Percentiles rank a stretch among this genome's conserved stretches.
phyloP scores from a whole-genome alignment of 2,329 filamentous ascomycete species.

The Blastomyces gilchristii region DNA sequence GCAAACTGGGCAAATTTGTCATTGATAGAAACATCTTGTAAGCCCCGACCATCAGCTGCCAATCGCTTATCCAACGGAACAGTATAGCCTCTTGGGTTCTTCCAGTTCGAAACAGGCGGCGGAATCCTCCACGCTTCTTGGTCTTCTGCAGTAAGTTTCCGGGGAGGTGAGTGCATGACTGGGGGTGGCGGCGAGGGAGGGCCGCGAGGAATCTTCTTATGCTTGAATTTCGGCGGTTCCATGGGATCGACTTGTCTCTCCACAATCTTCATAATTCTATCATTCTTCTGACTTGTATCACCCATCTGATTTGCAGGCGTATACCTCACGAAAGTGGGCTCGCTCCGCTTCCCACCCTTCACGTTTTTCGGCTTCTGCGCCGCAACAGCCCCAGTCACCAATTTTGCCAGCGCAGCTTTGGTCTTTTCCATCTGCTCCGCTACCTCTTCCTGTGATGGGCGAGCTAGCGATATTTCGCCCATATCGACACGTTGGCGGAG shows the following conservation, averaged over 20 bases:
- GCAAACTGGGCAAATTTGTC: conserved; percentile 97
- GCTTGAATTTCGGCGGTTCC: conserved; percentile 97
- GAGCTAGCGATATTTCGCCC: conserved; percentile 76
- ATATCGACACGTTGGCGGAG: conserved; percentile 85
- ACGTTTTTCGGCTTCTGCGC: conserved; percentile 96
- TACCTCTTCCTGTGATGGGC: conserved; percentile 77
- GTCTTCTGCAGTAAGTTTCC: conserved; percentile 92
- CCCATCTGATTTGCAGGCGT: conserved; percentile 97
- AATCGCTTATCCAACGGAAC: conserved; percentile 91
- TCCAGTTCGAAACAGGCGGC: conserved; percentile 94
- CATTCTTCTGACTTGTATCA: conserved; percentile 70
- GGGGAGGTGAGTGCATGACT: conserved; percentile 85
- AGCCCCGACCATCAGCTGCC: conserved; percentile 79
- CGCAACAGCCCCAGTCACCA: conserved; percentile 76
- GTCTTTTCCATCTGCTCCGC: conserved; percentile 77
- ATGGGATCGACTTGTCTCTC: conserved; percentile 87
- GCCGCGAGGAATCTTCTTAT: conserved; percentile 93
- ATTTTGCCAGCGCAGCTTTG: conserved; percentile 67
- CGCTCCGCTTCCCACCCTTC: conserved; percentile 65
- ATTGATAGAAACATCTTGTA: conserved; percentile 93
- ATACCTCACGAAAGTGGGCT: conserved; percentile 89
- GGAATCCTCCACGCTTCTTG: conserved; percentile 93
- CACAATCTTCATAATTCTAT: conserved; percentile 97
- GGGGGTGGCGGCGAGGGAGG: conserved; percentile 88
- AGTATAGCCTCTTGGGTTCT: conserved; percentile 97